A percentile compares a stretch with the other conserved stretches of the same genome.
Evolutionary conservation across 805 yeast species (phyloP).

Genomic region (Yarrowia sp.): DNA sequence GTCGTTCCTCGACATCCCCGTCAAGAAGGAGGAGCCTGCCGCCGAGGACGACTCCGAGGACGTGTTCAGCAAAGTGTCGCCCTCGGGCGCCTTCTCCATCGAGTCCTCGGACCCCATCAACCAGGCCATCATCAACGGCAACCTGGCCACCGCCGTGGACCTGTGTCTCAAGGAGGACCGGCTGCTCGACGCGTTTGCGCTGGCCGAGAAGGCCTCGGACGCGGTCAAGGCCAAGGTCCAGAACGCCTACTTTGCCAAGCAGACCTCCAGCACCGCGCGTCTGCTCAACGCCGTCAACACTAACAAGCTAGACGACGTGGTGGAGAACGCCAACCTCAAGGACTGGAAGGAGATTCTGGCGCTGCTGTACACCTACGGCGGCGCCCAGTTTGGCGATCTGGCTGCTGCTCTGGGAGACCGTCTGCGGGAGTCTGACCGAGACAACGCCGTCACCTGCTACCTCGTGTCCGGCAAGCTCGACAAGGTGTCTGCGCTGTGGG

Average conservation of each 20-base stretch:
- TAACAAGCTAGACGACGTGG: slow-evolving; percentile 61
- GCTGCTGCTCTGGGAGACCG: slow-evolving; percentile 77
- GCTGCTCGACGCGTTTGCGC: slow-evolving; percentile 74
- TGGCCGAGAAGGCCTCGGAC: slow-evolving; percentile 63
- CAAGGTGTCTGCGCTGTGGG: slow-evolving; percentile 79
- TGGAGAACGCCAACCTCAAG: slow-evolving; percentile 67
- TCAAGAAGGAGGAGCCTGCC: slow-evolving; percentile 28
- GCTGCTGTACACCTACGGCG: slow-evolving; percentile 57
- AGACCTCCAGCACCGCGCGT: slow-evolving; percentile 60
- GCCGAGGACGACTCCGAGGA: slow-evolving; percentile 38
- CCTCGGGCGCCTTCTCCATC: slow-evolving; percentile 39
- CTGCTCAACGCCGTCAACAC: slow-evolving; percentile 61
- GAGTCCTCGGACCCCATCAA: slow-evolving; percentile 40
- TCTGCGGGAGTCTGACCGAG: slow-evolving; percentile 56
- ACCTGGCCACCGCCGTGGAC: slow-evolving; percentile 65
- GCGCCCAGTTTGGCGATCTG: slow-evolving; percentile 48
- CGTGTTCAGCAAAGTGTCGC: slow-evolving; percentile 32
- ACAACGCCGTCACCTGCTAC: slow-evolving; percentile 73
- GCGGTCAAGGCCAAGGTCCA: slow-evolving; percentile 63
- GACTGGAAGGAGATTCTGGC: slow-evolving; percentile 85
- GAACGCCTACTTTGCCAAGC: slow-evolving; percentile 64
- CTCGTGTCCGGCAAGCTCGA: slow-evolving; percentile 79
- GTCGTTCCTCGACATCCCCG: slow-evolving; percentile 12
- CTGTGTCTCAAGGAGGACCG: slow-evolving; percentile 60
- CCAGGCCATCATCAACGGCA: slow-evolving; percentile 56